Percentiles rank a stretch among this genome's conserved stretches.
Conservation (phyloP, 1,284 basidiomycete species). For the Sphagnurus paluster region DNA sequence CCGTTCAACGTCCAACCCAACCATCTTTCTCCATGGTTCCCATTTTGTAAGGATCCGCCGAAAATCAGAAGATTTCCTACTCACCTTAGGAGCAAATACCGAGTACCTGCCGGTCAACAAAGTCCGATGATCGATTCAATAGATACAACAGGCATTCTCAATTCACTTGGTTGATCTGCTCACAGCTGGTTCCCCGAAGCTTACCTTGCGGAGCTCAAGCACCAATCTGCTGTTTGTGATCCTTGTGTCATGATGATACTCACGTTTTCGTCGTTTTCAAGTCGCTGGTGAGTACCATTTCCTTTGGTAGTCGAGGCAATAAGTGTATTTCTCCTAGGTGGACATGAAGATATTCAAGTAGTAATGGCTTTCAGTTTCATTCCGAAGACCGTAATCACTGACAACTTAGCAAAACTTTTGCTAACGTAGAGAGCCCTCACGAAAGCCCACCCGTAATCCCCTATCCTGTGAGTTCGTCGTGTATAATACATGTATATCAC, state of each 20-base stretch:
- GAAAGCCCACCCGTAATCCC: constrained; percentile 57
- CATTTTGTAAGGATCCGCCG: constrained; percentile 51
- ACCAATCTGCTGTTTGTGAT: constrained; percentile 72
- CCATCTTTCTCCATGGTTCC: constrained; percentile 65
- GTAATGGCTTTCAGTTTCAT: constrained; percentile 22
- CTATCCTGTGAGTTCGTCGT: constrained; percentile 53
- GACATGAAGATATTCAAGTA: constrained; percentile 64
- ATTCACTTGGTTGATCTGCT: constrained; percentile 24
- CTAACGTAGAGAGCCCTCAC: constrained; percentile 57
- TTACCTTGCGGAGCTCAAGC: constrained; percentile 68
- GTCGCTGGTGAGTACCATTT: constrained; percentile 58
- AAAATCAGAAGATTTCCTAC: neutral
- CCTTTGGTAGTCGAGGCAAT: neutral
- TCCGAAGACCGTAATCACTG: constrained; percentile 6
- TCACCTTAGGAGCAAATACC: constrained; percentile 50
- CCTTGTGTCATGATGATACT: constrained; percentile 78
- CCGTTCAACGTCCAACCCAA: constrained; percentile 70
- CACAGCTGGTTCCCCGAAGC: constrained; percentile 38
- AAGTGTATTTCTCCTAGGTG: constrained; percentile 37
- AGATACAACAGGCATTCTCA: constrained; percentile 71
- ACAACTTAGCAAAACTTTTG: constrained; percentile 44
- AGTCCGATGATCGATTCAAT: constrained; percentile 34
- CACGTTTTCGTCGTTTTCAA: constrained; percentile 90
- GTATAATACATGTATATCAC: constrained; percentile 14
- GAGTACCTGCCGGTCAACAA: constrained; percentile 60